Base-by-base conservation (phyloP, 78 protist genomes). In the Paratrimastix pyriformis region DNA sequence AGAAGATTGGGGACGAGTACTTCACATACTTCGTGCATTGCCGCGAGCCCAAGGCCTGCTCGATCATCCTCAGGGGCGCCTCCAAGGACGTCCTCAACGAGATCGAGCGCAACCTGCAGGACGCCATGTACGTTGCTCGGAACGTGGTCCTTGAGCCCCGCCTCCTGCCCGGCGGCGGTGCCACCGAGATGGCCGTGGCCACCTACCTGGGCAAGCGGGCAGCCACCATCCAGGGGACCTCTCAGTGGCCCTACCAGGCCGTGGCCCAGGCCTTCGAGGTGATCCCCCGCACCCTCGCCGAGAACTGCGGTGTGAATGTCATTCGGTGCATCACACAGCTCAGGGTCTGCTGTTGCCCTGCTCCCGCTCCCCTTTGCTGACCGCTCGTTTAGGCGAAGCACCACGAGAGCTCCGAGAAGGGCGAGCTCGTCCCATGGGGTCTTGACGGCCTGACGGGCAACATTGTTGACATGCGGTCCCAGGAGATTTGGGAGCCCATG, bases 131-230 rank as follows among this genome's bases (percentile, higher is more conserved):
- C 75, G 98, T 92, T 38, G 97, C 97, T 30, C 85, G 98, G 44
- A 95, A 95, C 86, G 80, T 97, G 38, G 35, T 86, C 65, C 4
- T 86, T 55, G 94, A 91, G 59, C 97, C 99, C 18, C 73, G 86
- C 30, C 78, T 96, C 32, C 84, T 94, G 21, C 98, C 98, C 46
- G 99, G 99, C 45, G 99, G 98, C 48, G 99, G 99, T 38, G 96
- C 97, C 9, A 76, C 77, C 44, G 99, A 96, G 74, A 96, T 96
- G 98, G 90, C 94, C 5, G 21, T 95, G 37, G 32, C 95, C 4
- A 13, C 62, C 42, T 62, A 62, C 13, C 86, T 96, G 64, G n/a
- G 42, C 60, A 85, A 81, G 55, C 79, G 77, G 73, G 82, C 93
- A 44, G 90, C 86, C 75, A 32, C 72, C 3, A 72, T 95, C 45